Conservation (phyloP, 2,329 filamentous ascomycete genomes). For the Talaromyces sp. region DNA sequence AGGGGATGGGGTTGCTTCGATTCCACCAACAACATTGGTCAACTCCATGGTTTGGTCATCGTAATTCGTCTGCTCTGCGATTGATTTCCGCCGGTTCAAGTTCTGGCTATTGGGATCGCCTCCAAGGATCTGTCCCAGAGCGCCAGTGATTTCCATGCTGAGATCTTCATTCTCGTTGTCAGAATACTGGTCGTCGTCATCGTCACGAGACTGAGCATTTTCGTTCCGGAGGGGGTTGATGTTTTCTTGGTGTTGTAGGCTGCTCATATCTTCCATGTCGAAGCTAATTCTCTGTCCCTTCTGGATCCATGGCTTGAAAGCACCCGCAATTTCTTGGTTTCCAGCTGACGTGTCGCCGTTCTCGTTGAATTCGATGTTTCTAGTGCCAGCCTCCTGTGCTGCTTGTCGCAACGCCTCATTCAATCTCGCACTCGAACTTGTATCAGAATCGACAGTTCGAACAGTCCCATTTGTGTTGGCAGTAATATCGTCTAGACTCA, state of each 20-base stretch:
- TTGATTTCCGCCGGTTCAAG: conserved; percentile 38
- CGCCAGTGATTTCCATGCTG: conserved; percentile 91
- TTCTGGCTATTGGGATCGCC: conserved; percentile 31
- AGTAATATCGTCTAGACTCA: conserved; percentile 76
- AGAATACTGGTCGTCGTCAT: conserved; percentile 24
- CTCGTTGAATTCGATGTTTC: conserved; percentile 57
- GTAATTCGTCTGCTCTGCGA: conserved; percentile 39
- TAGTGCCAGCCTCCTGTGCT: conserved; percentile 67
- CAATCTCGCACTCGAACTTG: conserved; percentile 65
- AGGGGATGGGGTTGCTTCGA: conserved; percentile 23
- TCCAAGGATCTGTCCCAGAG: conserved; percentile 70
- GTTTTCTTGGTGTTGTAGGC: conserved; percentile 43
- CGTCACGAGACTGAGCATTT: neutral
- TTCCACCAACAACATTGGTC: conserved; percentile 39
- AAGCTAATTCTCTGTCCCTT: conserved; percentile 37
- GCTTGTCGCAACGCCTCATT: conserved; percentile 75
- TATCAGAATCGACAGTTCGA: conserved; percentile 51
- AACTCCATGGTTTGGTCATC: conserved; percentile 45
- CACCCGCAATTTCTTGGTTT: conserved; percentile 50
- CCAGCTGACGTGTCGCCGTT: conserved; percentile 73
- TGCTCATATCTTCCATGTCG: conserved; percentile 38
- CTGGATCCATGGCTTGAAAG: conserved; percentile 46
- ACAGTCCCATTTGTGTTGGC: conserved; percentile 61
- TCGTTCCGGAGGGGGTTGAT: conserved; percentile 25
- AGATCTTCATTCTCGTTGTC: conserved; percentile 60